Percentiles rank a stretch among this genome's conserved stretches.
Conservation (phyloP, 2,329 filamentous ascomycete species). For the Helminthosporium solani region DNA sequence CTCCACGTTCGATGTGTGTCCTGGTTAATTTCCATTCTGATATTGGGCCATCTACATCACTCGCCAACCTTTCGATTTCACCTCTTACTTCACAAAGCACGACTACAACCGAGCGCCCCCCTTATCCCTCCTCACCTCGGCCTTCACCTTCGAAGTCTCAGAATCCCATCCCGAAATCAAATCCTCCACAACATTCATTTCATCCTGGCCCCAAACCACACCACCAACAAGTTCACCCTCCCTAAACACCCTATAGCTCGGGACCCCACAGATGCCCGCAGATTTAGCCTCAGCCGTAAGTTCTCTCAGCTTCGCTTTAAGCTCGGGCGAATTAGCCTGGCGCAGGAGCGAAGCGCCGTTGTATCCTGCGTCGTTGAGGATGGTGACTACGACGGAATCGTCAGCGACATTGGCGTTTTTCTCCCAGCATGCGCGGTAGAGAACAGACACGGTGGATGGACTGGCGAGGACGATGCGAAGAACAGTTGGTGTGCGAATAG, state of each 20-base stretch:
- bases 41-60: no score
- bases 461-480: constrained; percentile 33
- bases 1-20: no score
- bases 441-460: constrained; percentile 17
- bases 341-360: constrained; percentile 27
- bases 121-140: constrained; percentile 1
- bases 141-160: constrained; percentile 5
- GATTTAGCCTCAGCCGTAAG: constrained; percentile 35
- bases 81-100: no score
- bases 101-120: background rate
- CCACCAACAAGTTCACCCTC: constrained; percentile 22
- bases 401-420: constrained; percentile 30
- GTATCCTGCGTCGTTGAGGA: constrained; percentile 30
- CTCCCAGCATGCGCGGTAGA: constrained; percentile 39
- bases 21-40: no score
- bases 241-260: constrained; percentile 33
- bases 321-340: constrained; percentile 22
- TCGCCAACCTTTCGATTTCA: no score
- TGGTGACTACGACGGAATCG: constrained; percentile 21
- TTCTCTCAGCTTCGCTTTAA: constrained; percentile 27
- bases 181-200: constrained; percentile 36
- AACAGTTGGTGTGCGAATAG: constrained; percentile 37
- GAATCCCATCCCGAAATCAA: constrained; percentile 36
- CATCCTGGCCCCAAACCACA: constrained; percentile 39
- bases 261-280: constrained; percentile 35